Percentiles rank a stretch among this genome's conserved stretches.
phyloP scores from a whole-genome alignment of 2,329 filamentous ascomycete genomes.

The Aspergillus versicolor region DNA sequence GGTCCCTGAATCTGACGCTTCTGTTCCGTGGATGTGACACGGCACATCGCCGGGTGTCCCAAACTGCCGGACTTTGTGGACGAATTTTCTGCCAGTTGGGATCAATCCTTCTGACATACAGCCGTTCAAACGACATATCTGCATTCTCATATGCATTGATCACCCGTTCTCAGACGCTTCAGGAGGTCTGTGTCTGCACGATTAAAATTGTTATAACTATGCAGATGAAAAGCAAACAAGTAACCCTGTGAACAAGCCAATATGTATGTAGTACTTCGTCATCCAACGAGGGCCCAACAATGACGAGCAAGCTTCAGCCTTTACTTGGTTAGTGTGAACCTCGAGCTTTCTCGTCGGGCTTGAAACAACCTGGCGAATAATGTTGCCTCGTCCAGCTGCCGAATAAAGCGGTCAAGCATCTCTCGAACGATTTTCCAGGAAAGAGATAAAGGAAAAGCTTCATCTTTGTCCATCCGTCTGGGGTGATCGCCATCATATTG shows the following conservation, averaged over 20 bases:
- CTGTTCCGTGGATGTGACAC: constrained; percentile 19
- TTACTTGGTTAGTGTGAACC: not conserved
- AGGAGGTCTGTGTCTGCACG: constrained; percentile 12
- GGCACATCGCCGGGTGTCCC: constrained; percentile 17
- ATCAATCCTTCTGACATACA: constrained; percentile 17
- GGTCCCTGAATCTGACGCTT: constrained; percentile 14
- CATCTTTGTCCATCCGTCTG: constrained; percentile 9
- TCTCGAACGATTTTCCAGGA: not conserved
- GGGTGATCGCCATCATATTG: constrained; percentile 17
- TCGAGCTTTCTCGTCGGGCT: not conserved
- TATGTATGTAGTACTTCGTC: not conserved
- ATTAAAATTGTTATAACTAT: not conserved
- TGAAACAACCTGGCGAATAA: not conserved
- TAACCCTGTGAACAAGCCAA: not conserved
- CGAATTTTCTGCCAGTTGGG: constrained; percentile 15
- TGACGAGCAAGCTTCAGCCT: not conserved
- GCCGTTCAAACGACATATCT: constrained; percentile 20
- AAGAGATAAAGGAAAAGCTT: not conserved
- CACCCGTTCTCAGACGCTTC: constrained; percentile 19
- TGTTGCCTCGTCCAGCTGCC: not conserved
- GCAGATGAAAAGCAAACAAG: constrained; percentile 1
- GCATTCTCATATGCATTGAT: constrained; percentile 21
- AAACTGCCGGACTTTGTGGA: constrained; percentile 18
- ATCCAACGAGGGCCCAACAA: not conserved
- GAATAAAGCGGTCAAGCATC: not conserved